phyloP scores from a whole-genome alignment of 108 stramenopile genomes.

The Parietichytrium sp. region DNA sequence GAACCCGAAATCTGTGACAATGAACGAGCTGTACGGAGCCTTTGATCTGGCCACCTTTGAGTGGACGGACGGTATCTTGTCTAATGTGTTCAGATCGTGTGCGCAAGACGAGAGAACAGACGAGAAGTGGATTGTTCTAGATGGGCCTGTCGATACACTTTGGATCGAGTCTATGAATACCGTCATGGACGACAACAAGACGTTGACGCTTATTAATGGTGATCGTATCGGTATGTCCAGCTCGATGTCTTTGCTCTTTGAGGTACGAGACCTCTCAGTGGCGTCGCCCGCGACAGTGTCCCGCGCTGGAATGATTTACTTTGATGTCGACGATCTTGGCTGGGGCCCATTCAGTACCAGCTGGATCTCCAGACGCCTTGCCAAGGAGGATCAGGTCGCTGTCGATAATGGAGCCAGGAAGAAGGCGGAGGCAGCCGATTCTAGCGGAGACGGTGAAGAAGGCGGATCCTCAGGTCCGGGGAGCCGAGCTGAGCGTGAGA shows the following conservation, averaged over 20 bases:
- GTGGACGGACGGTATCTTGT: conserved; percentile 70
- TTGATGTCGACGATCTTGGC: conserved; percentile 64
- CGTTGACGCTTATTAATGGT: conserved; percentile 74
- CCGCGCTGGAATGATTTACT: conserved; percentile 72
- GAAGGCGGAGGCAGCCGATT: not conserved
- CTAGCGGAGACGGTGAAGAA: not conserved
- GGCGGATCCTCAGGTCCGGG: not conserved
- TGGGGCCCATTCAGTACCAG: conserved; percentile 54
- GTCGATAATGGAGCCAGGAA: no score
- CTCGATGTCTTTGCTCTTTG: conserved; percentile 66
- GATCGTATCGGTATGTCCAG: conserved; percentile 66
- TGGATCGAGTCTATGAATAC: conserved; percentile 75
- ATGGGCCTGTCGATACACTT: conserved; percentile 70
- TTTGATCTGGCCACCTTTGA: conserved; percentile 68
- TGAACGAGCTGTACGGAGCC: conserved; percentile 70
- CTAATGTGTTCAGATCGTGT: conserved; percentile 65
- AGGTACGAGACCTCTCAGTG: conserved; percentile 67
- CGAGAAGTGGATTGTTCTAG: conserved; percentile 71
- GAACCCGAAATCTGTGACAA: conserved; percentile 64
- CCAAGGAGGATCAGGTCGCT: conserved; percentile 46
- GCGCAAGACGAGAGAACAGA: conserved; percentile 60
- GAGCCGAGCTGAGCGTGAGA: not conserved
- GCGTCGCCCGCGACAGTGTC: conserved; percentile 70
- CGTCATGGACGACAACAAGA: conserved; percentile 75
- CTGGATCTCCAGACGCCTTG: conserved; percentile 54